Conservation (phyloP, 805 yeast species). For the Ascoidea rubescens region DNA sequence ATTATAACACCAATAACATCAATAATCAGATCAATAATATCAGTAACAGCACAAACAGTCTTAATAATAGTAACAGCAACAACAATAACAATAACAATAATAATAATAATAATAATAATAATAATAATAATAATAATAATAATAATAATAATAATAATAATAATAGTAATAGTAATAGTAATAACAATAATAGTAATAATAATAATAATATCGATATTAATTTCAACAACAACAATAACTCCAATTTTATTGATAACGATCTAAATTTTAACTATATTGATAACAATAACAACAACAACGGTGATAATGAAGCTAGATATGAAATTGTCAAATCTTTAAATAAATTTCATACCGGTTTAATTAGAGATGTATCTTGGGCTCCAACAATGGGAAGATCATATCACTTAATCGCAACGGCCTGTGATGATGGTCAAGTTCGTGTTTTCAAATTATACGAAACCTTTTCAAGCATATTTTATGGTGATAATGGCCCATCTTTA, state of each 20-base stretch:
- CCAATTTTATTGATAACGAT: neutral
- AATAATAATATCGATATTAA: no score
- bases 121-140: no score
- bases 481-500: neutral
- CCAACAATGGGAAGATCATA: conserved; percentile 87
- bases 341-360: conserved; percentile 53
- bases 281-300: no score
- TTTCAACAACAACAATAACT: neutral
- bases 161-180: no score
- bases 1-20: neutral
- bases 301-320: neutral
- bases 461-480: conserved; percentile 4
- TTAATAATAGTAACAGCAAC: no score
- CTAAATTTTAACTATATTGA: no score
- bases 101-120: no score
- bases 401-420: conserved; percentile 87
- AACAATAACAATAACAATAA: no score
- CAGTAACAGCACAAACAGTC: no score
- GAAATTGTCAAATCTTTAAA: neutral
- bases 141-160: no score
- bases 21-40: no score
- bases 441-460: conserved; percentile 59
- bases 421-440: conserved; percentile 87
- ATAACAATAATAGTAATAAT: no score
- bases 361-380: conserved; percentile 90